Percentiles rank a stretch among this genome's conserved stretches.
phyloP scores from a whole-genome alignment of 108 stramenopile species.

The Cyclotella baltica region DNA sequence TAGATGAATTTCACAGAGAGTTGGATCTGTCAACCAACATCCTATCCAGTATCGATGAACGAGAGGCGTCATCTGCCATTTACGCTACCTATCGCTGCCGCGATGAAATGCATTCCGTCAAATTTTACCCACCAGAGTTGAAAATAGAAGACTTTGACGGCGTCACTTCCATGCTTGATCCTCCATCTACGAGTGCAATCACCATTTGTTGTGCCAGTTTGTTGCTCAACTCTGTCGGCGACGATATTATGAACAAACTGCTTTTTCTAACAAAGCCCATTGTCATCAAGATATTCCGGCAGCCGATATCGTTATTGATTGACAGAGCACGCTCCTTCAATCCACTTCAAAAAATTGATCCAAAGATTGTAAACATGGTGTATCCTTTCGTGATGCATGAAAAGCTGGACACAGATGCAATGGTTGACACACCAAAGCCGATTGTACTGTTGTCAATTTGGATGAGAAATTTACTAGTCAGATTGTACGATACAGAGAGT shows the following conservation, averaged over 20 bases:
- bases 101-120: conserved; percentile 2
- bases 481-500: conserved; percentile 1
- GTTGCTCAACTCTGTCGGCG: conserved; percentile 20
- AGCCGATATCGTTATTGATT: conserved; percentile 9
- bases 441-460: conserved; percentile 27
- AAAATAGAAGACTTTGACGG: conserved; percentile 4
- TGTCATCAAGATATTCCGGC: conserved; percentile 31
- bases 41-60: neutral
- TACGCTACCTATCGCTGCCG: neutral
- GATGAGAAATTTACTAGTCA: conserved; percentile 15
- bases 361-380: conserved; percentile 17
- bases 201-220: conserved; percentile 36
- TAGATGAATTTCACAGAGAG: conserved; percentile 34
- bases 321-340: conserved; percentile 18
- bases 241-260: conserved; percentile 28
- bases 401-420: conserved; percentile 15
- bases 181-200: conserved; percentile 26
- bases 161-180: conserved; percentile 19
- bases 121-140: conserved; percentile 27
- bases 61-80: neutral
- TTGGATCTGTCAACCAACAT: neutral
- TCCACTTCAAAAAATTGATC: conserved; percentile 25
- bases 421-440: neutral
- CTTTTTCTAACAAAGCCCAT: conserved; percentile 36
- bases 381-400: conserved; percentile 41